Evolutionary conservation across 2,329 filamentous ascomycete genomes (phyloP), one percentile per base, ranked within the genome.

Genomic region (Aspergillus udagawae): DNA sequence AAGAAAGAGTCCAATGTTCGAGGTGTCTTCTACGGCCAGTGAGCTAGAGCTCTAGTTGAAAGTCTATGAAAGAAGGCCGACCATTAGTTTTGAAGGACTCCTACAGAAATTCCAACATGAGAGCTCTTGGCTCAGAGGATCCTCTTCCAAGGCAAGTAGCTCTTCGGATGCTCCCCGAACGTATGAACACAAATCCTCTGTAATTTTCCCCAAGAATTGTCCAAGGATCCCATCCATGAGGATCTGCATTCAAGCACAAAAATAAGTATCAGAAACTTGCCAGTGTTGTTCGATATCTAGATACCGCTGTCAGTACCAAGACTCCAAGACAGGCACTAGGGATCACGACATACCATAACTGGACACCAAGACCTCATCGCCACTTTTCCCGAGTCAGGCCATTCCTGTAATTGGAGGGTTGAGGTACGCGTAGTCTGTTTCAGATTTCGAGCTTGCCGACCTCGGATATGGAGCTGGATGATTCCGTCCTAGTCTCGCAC

Each of bases 361-460:
- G 32, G 32, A 17, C 42, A 45, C 8, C n/a, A 10, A 23, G 42
- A 12, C 42, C 3, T 21, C 10, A 23, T 47, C 29, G 32, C 55
- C 55, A 53, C 55, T 28, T 27, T n/a, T 9, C 20, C 23, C 48
- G 44, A 44, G 27, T 28, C 28, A 51, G n/a, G 4, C 29, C n/a
- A 51, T 29, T 23, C 14, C 1, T 17, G 5, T 62, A 52, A 63
- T 65, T 64, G 62, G 61, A 42, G 42, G 54, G 52, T 41, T 51
- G 7, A 20, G 20, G 53, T 38, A 48, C 55, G 50, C 55, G 57
- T 63, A 55, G 60, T 50, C 55, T 61, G 60, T 64, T 65, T 65
- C 62, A 64, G 62, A 60, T 61, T 53, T 55, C 23, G 49, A 59
- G 54, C 51, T 58, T 57, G 21, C 41, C 28, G 14, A 49, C 54